Conservation (phyloP, 2,329 filamentous ascomycete genomes). For the Proliferodiscus dingleyae region DNA sequence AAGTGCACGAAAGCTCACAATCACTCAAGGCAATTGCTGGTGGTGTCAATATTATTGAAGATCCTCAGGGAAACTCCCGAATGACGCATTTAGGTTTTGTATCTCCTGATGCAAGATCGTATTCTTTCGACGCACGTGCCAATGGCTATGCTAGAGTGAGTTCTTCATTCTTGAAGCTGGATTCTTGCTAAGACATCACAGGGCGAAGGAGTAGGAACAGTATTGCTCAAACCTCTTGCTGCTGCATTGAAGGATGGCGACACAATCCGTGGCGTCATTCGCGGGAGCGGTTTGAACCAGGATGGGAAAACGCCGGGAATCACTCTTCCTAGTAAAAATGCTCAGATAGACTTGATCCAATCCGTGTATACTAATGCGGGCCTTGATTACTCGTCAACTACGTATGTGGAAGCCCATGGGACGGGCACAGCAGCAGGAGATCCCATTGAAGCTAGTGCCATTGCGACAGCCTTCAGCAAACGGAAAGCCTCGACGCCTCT, state of each 20-base stretch:
- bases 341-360: slow-evolving; percentile 31
- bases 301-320: slow-evolving; percentile 55
- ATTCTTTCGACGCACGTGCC: slow-evolving; percentile 2
- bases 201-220: slow-evolving; percentile 53
- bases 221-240: slow-evolving; percentile 53
- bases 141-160: slow-evolving; percentile 5
- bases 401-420: slow-evolving; percentile 7
- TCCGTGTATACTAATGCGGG: background rate
- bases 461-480: background rate
- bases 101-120: background rate
- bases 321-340: slow-evolving; percentile 44
- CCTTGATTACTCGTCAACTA: slow-evolving; percentile 10
- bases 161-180: background rate
- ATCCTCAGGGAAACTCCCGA: slow-evolving; percentile 1
- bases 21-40: slow-evolving; percentile 36
- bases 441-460: slow-evolving; percentile 4
- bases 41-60: slow-evolving; percentile 31
- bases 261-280: slow-evolving; percentile 49
- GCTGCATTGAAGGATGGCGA: slow-evolving; percentile 55
- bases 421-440: slow-evolving; percentile 8
- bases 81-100: background rate
- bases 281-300: slow-evolving; percentile 47
- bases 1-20: slow-evolving; percentile 36
- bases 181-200: background rate
- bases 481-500: background rate